These are phyloP conservation scores for Aspergillus carbonarius DNA, from an alignment of 2,329 filamentous ascomycete species.

Conservation along the genomic window DNA sequence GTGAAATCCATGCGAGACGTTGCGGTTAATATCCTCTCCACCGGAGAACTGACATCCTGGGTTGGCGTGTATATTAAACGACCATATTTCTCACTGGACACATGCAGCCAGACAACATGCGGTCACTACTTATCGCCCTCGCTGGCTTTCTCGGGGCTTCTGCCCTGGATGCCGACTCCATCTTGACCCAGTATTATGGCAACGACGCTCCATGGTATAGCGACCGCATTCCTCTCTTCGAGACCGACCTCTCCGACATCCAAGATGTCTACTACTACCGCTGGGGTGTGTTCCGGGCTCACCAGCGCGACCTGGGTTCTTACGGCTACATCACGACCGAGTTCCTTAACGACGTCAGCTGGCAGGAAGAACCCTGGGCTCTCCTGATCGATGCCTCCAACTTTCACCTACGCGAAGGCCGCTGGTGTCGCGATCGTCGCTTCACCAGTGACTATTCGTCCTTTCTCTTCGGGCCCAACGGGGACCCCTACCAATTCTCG, in stretches of 20 bases:
- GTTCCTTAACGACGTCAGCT: constrained; percentile 46
- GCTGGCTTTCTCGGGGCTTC: background rate
- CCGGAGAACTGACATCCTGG: background rate
- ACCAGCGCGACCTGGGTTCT: constrained; percentile 45
- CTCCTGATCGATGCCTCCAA: constrained; percentile 47
- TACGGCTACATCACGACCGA: constrained; percentile 48
- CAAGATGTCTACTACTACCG: constrained; percentile 49
- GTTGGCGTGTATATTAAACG: no score
- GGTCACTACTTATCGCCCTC: background rate
- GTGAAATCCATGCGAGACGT: background rate
- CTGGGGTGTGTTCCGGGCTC: constrained; percentile 46
- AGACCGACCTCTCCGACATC: constrained; percentile 14
- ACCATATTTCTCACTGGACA: no score
- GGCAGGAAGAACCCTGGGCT: constrained; percentile 43
- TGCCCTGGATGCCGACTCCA: constrained; percentile 5
- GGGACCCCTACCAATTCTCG: constrained; percentile 45
- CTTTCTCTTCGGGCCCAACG: constrained; percentile 42
- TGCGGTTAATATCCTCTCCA: background rate
- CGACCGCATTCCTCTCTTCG: constrained; percentile 19
- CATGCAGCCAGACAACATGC: background rate
- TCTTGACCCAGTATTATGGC: constrained; percentile 14
- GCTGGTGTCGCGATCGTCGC: constrained; percentile 47
- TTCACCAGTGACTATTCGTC: constrained; percentile 47
- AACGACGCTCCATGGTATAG: constrained; percentile 22
- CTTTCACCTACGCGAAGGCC: constrained; percentile 46